A percentile compares a stretch with the other conserved stretches of the same genome.
Conservation (phyloP, 1,139 yeast species). For the Magnusiomyces magnusii region DNA sequence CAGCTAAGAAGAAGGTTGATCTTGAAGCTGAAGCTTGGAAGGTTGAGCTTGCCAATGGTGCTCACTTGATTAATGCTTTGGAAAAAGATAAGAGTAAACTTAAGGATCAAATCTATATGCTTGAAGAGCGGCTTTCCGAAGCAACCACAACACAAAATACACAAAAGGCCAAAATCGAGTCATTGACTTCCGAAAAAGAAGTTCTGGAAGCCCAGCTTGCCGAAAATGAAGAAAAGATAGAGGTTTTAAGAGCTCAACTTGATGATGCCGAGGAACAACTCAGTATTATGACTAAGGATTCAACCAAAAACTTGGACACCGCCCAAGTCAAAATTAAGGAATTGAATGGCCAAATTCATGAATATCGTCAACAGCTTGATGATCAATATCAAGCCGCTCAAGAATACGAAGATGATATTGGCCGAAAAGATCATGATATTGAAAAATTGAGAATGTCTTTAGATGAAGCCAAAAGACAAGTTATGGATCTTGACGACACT, state of each 20-base stretch:
- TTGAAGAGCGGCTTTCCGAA: slow-evolving; percentile 26
- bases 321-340: slow-evolving; percentile 40
- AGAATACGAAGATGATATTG: slow-evolving; percentile 34
- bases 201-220: slow-evolving; percentile 21
- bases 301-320: slow-evolving; percentile 23
- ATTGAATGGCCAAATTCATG: slow-evolving; percentile 44
- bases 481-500: slow-evolving; percentile 4
- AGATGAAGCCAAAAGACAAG: slow-evolving; percentile 25
- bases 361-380: slow-evolving; percentile 36
- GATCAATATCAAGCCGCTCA: slow-evolving; percentile 35
- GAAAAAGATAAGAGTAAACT: slow-evolving; percentile 32
- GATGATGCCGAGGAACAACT: slow-evolving; percentile 34
- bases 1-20: slow-evolving; percentile 34
- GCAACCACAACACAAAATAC: slow-evolving; percentile 16
- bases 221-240: slow-evolving; percentile 35
- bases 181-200: slow-evolving; percentile 29
- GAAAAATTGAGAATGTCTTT: slow-evolving; percentile 25
- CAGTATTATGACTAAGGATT: not conserved
- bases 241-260: slow-evolving; percentile 32
- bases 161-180: slow-evolving; percentile 17
- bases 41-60: slow-evolving; percentile 32
- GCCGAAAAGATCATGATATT: slow-evolving; percentile 36
- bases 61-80: slow-evolving; percentile 28
- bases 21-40: slow-evolving; percentile 29
- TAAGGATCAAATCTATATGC: slow-evolving; percentile 20